Percentiles rank a stretch among this genome's conserved stretches.
phyloP scores from a whole-genome alignment of 352 stramenopile genomes.

The Phytophthora pinifolia region DNA sequence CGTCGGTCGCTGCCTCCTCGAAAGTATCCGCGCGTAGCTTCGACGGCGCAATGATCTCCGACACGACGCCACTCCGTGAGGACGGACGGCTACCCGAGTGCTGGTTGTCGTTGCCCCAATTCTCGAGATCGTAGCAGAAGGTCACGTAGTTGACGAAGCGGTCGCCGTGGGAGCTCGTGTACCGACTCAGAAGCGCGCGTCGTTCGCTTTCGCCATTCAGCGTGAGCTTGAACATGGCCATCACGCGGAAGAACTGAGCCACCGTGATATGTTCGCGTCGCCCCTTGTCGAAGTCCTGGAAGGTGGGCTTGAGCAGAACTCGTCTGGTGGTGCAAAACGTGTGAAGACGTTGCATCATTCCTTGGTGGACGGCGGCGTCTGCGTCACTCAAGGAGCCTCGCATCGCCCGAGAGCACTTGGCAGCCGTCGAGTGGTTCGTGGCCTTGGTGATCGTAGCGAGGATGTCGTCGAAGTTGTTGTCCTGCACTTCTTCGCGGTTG shows the following conservation, averaged over 20 bases:
- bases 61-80: constrained; percentile 38
- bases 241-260: constrained; percentile 82
- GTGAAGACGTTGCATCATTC: constrained; percentile 66
- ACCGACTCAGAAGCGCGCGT: constrained; percentile 63
- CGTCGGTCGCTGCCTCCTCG: constrained; percentile 31
- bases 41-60: constrained; percentile 59
- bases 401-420: constrained; percentile 63
- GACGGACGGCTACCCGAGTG: constrained; percentile 30
- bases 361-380: constrained; percentile 43
- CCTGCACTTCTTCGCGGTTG: constrained; percentile 11
- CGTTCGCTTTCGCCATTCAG: constrained; percentile 50
- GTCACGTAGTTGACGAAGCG: constrained; percentile 85
- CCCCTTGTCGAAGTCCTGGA: constrained; percentile 83
- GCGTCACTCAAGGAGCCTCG: constrained; percentile 54
- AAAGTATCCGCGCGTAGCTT: constrained; percentile 44
- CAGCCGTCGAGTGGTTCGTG: constrained; percentile 25
- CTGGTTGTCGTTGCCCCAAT: constrained; percentile 45
- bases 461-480: constrained; percentile 61
- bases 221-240: constrained; percentile 77
- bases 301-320: constrained; percentile 76
- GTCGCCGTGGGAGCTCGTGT: constrained; percentile 69
- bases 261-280: constrained; percentile 76
- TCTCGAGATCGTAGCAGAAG: constrained; percentile 79
- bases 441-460: constrained; percentile 41
- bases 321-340: constrained; percentile 57